These are phyloP conservation scores for Claviceps africana DNA, from an alignment of 2,329 filamentous ascomycete species.

Conservation along the genomic window DNA sequence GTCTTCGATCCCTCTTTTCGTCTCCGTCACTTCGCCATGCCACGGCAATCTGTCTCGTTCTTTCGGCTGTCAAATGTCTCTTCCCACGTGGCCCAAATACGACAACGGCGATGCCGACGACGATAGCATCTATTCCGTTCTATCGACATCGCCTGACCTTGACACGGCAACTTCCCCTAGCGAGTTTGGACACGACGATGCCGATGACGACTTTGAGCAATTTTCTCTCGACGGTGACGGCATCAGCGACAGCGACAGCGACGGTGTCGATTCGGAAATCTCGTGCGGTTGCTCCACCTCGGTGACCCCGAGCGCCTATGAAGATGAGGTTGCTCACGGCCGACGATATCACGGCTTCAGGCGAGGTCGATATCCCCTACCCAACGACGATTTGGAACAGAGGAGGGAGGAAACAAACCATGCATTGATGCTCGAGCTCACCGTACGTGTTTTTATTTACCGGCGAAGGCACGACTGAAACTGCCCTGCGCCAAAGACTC, in stretches of 20 bases:
- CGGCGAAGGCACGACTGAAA: not conserved
- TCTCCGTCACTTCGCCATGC: slow-evolving; percentile 1
- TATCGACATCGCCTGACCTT: slow-evolving; percentile 15
- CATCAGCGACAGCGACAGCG: slow-evolving; percentile 8
- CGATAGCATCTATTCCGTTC: slow-evolving; percentile 16
- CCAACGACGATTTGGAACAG: slow-evolving; percentile 33
- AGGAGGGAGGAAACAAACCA: slow-evolving; percentile 32
- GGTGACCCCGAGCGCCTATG: slow-evolving; percentile 19
- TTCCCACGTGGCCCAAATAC: slow-evolving; percentile 1
- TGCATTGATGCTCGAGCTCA: slow-evolving; percentile 29
- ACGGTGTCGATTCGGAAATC: slow-evolving; percentile 12
- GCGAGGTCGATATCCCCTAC: slow-evolving; percentile 30
- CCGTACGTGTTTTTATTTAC: slow-evolving; percentile 12
- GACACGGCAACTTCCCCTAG: slow-evolving; percentile 12
- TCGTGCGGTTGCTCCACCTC: slow-evolving; percentile 20
- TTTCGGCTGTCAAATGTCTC: slow-evolving; percentile 6
- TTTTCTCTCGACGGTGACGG: slow-evolving; percentile 10
- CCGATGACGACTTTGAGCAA: slow-evolving; percentile 16
- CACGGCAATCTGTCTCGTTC: slow-evolving; percentile 4
- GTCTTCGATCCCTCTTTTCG: not conserved
- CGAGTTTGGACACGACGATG: slow-evolving; percentile 13
- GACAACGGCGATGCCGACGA: slow-evolving; percentile 9
- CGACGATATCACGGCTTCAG: slow-evolving; percentile 30
- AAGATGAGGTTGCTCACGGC: slow-evolving; percentile 20
- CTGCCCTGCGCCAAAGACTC: not conserved